Evolutionary conservation across 176 grass and related monocot species (phyloP).

Genomic region (Saccharum spontaneum): DNA sequence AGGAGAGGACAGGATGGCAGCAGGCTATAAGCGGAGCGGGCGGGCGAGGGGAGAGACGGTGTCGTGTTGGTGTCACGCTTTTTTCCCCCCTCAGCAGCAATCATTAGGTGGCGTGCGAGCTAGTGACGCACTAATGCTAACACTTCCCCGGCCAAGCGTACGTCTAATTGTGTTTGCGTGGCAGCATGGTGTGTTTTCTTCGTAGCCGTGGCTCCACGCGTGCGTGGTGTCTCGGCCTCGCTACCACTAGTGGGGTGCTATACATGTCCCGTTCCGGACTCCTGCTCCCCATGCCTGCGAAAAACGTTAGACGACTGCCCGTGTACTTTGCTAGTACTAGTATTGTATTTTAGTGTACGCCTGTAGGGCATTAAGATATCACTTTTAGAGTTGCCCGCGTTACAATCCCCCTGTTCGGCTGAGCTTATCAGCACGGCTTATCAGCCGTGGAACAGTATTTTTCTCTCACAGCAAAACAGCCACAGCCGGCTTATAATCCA

Average conservation of each 20-base stretch:
- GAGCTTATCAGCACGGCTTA: too few relatives aligned
- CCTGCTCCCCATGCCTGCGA: neutral
- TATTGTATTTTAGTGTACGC: neutral
- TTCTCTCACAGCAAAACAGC: too few relatives aligned
- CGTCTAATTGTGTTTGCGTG: neutral
- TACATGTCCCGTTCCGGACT: neutral
- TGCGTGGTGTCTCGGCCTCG: neutral
- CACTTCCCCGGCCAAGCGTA: constrained; percentile 8
- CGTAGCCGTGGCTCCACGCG: neutral
- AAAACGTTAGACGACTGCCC: neutral
- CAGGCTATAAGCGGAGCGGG: neutral
- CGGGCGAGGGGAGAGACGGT: neutral
- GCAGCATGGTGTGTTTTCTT: neutral
- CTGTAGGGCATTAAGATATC: neutral
- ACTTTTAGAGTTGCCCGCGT: neutral
- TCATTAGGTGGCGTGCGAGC: constrained; percentile 38
- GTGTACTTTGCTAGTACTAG: neutral
- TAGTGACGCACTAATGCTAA: constrained; percentile 41
- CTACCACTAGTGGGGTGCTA: neutral
- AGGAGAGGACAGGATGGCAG: neutral
- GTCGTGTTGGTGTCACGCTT: constrained; percentile 28
- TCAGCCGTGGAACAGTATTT: too few relatives aligned
- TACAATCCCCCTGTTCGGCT: too few relatives aligned
- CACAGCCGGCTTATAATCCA: too few relatives aligned
- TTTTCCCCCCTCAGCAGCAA: neutral